Evolutionary conservation across 352 stramenopile species (phyloP).

Genomic region (Globisporangium canariense): DNA sequence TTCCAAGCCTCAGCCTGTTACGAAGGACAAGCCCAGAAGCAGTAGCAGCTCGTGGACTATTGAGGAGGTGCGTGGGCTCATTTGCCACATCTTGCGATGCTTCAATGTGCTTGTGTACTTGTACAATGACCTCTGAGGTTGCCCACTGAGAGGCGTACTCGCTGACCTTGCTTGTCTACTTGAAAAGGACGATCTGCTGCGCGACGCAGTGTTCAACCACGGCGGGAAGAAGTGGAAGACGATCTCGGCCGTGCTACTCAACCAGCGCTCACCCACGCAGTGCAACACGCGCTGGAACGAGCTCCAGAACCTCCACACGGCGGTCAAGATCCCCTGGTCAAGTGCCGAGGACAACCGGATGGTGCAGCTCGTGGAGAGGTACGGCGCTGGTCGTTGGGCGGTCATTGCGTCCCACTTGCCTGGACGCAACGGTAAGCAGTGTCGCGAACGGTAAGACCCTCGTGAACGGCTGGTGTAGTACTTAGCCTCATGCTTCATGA

Average conservation of each 20-base stretch:
- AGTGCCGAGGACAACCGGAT: slow-evolving; percentile 43
- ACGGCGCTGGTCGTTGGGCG: slow-evolving; percentile 49
- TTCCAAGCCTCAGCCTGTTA: not conserved
- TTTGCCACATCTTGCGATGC: not conserved
- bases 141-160: not conserved
- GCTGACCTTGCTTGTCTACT: not conserved
- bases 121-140: not conserved
- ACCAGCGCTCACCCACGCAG: not conserved
- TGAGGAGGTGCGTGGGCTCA: not conserved
- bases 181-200: not conserved
- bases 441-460: slow-evolving; percentile 40
- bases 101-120: not conserved
- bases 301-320: slow-evolving; percentile 31
- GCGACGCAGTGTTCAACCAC: not conserved
- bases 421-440: slow-evolving; percentile 68
- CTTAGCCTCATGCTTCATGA: not conserved
- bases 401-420: slow-evolving; percentile 56
- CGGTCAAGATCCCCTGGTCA: slow-evolving; percentile 35
- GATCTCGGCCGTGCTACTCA: not conserved
- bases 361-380: slow-evolving; percentile 28
- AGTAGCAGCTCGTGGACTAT: not conserved
- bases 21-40: not conserved
- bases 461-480: too few relatives aligned
- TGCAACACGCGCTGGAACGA: slow-evolving; percentile 29
- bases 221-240: not conserved